These are phyloP conservation scores for Boletus sp. DNA, from an alignment of 1,284 basidiomycete species.

Conservation along the genomic window DNA sequence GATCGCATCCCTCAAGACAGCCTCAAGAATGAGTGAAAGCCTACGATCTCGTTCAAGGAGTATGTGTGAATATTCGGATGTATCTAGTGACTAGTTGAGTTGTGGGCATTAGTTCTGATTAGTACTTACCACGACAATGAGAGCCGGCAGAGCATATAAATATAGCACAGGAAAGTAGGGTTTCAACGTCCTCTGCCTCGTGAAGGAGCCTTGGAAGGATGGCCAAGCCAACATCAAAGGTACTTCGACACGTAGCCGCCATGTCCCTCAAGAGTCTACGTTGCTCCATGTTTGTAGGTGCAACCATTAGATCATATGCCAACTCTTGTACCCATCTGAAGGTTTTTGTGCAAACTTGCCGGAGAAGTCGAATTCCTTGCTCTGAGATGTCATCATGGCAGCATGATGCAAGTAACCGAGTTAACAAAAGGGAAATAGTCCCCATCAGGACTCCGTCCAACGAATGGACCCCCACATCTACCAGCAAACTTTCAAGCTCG, in stretches of 20 bases:
- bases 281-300: background rate
- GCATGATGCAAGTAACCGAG: background rate
- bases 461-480: conserved; percentile 42
- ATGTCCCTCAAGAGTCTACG: background rate
- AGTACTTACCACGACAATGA: no score
- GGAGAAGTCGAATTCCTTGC: background rate
- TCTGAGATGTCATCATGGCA: background rate
- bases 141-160: no score
- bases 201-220: background rate
- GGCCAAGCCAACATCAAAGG: background rate
- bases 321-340: background rate
- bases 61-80: conserved; percentile 3
- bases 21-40: conserved; percentile 35
- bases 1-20: conserved; percentile 17
- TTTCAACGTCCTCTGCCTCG: background rate
- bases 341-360: background rate
- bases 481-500: conserved; percentile 37
- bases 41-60: conserved; percentile 30
- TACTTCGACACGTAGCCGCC: background rate
- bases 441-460: conserved; percentile 40
- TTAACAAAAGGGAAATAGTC: conserved; percentile 39
- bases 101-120: no score
- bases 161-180: background rate
- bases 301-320: background rate
- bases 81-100: no score